Base-by-base conservation (phyloP, 2,329 filamentous ascomycete species). In the Pleomassaria siparia region DNA sequence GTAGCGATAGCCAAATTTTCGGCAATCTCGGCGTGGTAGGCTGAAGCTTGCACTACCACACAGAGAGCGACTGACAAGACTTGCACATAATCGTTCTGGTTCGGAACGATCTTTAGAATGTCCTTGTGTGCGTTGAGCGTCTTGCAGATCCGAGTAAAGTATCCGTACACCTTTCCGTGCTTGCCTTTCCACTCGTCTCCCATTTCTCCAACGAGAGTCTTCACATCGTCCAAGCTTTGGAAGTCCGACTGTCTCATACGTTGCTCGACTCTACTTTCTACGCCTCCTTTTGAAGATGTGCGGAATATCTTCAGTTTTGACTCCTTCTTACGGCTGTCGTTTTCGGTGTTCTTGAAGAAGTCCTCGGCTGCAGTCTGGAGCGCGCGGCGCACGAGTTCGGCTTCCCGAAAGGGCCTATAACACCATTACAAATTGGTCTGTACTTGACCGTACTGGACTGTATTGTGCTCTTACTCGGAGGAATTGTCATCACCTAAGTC, bases 1-100 rank as follows among this genome's bases (percentile, higher is more conserved):
- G 36, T 40, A 13, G 36, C 36, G 13, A 24, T 15, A 4, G 36
- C 6, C 11, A 40, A 21, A n/a, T 40, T 40, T 10, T 40, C 36
- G 5, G 36, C 36, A 20, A 40, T 40, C 21, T 40, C 36, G 18
- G 36, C 10, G 24, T 40, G 36, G 20, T 40, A 25, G 9, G 25
- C 36, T n/a, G 36, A 40, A 6, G 36, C 36, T 28, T 40, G 36
- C 4, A 40, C 36, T 22, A 40, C 36, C 36, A 40, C 25, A 5
- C 20, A 7, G 12, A 40, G 18, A 4, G 21, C 36, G 5, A 18
- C 36, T 9, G 21, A 25, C 13, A 40, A 21, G 6, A 40, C 24
- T n/a, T 28, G 21, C 3, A 40, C 36, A 16, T 40, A 40, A 9
- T 8, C 25, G 15, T 40, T 40, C 21, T 40, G 21, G 11, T 40